phyloP scores from a whole-genome alignment of 1,284 basidiomycete species.

The Pascua sp. region DNA sequence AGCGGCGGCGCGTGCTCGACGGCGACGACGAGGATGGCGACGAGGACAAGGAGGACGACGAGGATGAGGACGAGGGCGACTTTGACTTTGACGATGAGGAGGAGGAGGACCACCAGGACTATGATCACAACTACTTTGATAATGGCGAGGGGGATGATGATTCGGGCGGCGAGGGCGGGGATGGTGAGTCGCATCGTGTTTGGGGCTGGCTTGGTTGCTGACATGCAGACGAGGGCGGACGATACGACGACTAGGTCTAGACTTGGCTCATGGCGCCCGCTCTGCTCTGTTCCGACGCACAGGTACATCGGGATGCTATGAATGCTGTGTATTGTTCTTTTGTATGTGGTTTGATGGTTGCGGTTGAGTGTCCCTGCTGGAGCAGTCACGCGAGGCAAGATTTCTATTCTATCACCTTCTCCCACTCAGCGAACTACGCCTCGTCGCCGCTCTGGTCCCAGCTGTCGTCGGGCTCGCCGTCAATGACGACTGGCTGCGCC shows the following conservation, averaged over 20 bases:
- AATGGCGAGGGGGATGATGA: conserved; percentile 46
- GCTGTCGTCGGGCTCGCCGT: conserved; percentile 4
- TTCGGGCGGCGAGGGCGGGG: conserved; percentile 2
- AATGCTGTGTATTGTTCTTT: too few species aligned
- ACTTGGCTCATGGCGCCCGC: too few species aligned
- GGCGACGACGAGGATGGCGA: conserved; percentile 10
- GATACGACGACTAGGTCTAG: conserved; percentile 9
- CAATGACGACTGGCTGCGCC: neutral
- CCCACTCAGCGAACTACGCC: neutral
- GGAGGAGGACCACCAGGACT: conserved; percentile 47
- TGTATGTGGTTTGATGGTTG: too few species aligned
- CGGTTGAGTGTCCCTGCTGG: too few species aligned
- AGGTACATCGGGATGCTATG: too few species aligned
- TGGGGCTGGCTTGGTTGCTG: neutral
- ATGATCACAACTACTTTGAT: conserved; percentile 50
- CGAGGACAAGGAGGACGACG: conserved; percentile 7
- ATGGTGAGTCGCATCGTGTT: neutral
- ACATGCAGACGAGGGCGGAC: conserved; percentile 8
- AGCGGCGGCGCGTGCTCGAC: conserved; percentile 11
- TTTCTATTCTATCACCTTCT: too few species aligned
- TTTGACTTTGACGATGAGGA: conserved; percentile 47
- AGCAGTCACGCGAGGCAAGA: too few species aligned
- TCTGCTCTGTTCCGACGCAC: too few species aligned
- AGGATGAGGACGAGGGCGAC: conserved; percentile 29
- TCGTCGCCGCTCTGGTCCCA: conserved; percentile 17